Conservation (phyloP, 78 protist genomes). For the Dictyostelium discoideum region DNA sequence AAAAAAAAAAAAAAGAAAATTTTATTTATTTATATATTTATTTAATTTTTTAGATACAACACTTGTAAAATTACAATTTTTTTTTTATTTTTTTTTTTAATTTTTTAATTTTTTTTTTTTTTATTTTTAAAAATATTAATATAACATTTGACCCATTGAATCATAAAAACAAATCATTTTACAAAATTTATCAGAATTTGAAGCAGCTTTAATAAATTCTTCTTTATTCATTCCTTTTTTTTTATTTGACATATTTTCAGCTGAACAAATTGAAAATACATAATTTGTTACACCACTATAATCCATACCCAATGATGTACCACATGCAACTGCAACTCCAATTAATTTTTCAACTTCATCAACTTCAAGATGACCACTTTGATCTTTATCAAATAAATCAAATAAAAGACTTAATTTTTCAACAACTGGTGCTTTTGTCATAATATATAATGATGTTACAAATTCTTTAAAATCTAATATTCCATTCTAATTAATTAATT, state of each 20-base stretch:
- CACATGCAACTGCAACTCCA: not conserved
- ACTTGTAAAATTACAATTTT: not conserved
- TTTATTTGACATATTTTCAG: not conserved
- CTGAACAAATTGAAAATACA: not conserved
- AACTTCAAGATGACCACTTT: not conserved
- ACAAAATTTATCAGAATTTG: not conserved
- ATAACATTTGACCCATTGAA: not conserved
- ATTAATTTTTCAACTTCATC: slow-evolving; percentile 6
- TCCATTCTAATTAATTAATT: slow-evolving; percentile 1
- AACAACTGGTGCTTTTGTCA: slow-evolving; percentile 17
- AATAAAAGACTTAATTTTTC: slow-evolving; percentile 1
- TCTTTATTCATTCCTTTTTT: not conserved
- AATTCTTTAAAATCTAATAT: slow-evolving; percentile 6
- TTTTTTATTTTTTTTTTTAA: not conserved
- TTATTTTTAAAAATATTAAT: not conserved
- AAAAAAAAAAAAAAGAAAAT: no score
- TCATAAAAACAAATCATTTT: slow-evolving; percentile 16
- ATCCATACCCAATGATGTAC: not conserved
- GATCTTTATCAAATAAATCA: slow-evolving; percentile 29
- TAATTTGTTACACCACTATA: not conserved
- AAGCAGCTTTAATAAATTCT: not conserved
- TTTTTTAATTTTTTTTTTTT: not conserved
- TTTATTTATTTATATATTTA: no score
- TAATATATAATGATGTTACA: slow-evolving; percentile 1
- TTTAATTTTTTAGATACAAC: no score